A percentile compares a stretch with the other conserved stretches of the same genome.
phyloP scores from a whole-genome alignment of 257 asterid genomes.

The Capsicum rhomboideum region DNA sequence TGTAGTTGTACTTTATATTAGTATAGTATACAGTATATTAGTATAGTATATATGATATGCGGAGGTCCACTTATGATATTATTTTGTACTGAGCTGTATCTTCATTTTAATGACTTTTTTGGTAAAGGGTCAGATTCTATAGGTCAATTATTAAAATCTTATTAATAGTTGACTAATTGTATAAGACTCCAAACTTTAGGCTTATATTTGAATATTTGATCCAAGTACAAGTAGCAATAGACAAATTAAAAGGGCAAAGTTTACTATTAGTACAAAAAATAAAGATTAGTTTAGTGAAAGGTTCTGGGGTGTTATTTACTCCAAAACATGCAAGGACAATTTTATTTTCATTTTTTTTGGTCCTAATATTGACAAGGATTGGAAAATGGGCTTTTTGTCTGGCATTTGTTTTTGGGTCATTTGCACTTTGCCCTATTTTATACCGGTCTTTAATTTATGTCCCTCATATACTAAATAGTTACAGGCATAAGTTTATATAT shows the following conservation, averaged over 20 bases:
- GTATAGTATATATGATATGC: constrained; percentile 5
- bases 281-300: neutral
- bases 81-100: constrained; percentile 21
- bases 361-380: constrained; percentile 19
- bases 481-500: no score
- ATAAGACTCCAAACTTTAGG: constrained; percentile 6
- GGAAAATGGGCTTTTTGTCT: constrained; percentile 35
- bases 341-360: neutral
- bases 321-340: constrained; percentile 37
- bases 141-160: constrained; percentile 6
- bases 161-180: constrained; percentile 37
- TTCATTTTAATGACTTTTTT: constrained; percentile 30
- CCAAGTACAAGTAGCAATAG: constrained; percentile 12
- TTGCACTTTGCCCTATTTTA: no score
- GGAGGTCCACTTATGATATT: constrained; percentile 20
- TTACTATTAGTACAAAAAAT: neutral
- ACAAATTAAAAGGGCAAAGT: constrained; percentile 19
- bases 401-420: neutral
- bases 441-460: no score
- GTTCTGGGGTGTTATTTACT: constrained; percentile 20
- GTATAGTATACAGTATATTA: neutral
- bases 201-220: neutral
- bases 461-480: no score
- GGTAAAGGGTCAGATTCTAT: constrained; percentile 31
- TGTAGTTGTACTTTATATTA: constrained; percentile 1